phyloP scores from a whole-genome alignment of 2,329 filamentous ascomycete species.

The Stagonosporopsis cucurbitacearum region DNA sequence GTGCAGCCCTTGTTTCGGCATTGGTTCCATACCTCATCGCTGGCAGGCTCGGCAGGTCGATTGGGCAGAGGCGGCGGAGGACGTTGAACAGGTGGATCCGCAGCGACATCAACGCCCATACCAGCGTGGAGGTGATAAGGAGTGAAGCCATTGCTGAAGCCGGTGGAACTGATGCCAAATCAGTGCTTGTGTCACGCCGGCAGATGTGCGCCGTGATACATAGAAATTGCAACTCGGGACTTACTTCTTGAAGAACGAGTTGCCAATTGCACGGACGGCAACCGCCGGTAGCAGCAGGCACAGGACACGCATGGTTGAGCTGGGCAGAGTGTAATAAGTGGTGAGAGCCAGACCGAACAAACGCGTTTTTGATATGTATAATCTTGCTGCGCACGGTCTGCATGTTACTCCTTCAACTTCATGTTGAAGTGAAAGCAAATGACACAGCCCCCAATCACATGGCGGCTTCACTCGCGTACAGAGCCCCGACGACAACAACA shows the following conservation, averaged over 20 bases:
- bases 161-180: background rate
- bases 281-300: background rate
- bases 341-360: background rate
- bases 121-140: background rate
- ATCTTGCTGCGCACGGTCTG: background rate
- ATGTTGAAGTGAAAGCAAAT: constrained; percentile 1
- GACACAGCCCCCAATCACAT: constrained; percentile 14
- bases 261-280: background rate
- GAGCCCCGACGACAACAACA: constrained; percentile 41
- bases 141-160: background rate
- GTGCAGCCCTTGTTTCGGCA: constrained; percentile 22
- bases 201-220: constrained; percentile 1
- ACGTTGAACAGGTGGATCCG: constrained; percentile 8
- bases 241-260: background rate
- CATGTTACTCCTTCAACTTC: background rate
- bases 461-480: constrained; percentile 37
- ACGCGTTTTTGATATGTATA: background rate
- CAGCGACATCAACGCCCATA: constrained; percentile 1
- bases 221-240: background rate
- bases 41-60: constrained; percentile 10
- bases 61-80: constrained; percentile 17
- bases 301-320: background rate
- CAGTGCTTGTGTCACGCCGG: background rate
- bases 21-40: constrained; percentile 17
- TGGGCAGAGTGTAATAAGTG: background rate